A percentile compares a stretch with the other conserved stretches of the same genome.
Evolutionary conservation across 1,284 basidiomycete species (phyloP).

Genomic region (Stereum hirsutum): DNA sequence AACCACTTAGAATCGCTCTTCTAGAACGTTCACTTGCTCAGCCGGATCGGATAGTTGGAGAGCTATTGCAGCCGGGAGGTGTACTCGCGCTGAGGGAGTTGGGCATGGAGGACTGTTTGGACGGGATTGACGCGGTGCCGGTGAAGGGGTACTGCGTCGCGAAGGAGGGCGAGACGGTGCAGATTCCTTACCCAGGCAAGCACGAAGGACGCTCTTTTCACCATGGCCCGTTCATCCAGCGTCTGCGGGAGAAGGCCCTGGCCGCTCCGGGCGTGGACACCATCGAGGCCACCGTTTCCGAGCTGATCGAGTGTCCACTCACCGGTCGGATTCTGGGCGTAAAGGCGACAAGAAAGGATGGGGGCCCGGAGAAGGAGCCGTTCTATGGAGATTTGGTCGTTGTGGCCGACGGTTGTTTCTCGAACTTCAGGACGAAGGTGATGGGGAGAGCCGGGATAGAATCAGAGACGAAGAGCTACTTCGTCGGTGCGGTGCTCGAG

Average conservation of each 20-base stretch:
- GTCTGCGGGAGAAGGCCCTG: conserved; percentile 62
- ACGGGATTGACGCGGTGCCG: conserved; percentile 83
- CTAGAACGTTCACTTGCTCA: conserved; percentile 86
- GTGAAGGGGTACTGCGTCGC: conserved; percentile 87
- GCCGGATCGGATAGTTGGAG: conserved; percentile 96
- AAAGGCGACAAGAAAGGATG: conserved; percentile 33
- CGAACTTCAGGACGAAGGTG: conserved; percentile 63
- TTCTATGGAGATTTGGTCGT: conserved; percentile 77
- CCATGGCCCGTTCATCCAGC: conserved; percentile 89
- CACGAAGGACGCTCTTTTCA: conserved; percentile 81
- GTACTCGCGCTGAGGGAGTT: conserved; percentile 71
- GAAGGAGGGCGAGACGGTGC: conserved; percentile 56
- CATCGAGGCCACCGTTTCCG: conserved; percentile 77
- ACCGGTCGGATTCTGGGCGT: conserved; percentile 57
- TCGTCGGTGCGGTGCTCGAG: conserved; percentile 75
- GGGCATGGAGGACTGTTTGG: conserved; percentile 68
- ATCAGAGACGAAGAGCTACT: conserved; percentile 64
- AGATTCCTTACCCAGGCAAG: conserved; percentile 82
- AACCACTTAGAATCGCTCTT: conserved; percentile 70
- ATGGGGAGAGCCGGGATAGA: conserved; percentile 38
- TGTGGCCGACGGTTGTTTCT: conserved; percentile 93
- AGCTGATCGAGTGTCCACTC: conserved; percentile 55
- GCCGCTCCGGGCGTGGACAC: conserved; percentile 57
- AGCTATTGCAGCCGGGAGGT: conserved; percentile 93
- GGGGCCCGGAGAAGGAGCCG: conserved; percentile 31